Base-by-base conservation (phyloP, 2,329 filamentous ascomycete genomes). In the Ilyonectria sp. region DNA sequence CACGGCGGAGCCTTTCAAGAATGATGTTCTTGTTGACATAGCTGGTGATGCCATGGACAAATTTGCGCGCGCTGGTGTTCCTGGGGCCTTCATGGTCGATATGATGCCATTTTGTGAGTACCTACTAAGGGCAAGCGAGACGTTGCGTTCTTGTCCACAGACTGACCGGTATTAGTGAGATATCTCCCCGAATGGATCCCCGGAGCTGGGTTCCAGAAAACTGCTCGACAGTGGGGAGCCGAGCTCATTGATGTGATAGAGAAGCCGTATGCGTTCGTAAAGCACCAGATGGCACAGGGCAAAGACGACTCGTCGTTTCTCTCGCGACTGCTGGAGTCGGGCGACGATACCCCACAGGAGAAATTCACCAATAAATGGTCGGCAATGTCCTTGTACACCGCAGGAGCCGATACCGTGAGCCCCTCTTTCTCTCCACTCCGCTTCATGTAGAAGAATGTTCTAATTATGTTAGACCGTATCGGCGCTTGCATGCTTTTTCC, bases 321-420 rank as follows among this genome's bases (percentile, higher is more conserved):
- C 0, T 54, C 69, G 1, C 56, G 47, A 1, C 57, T 73, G 9
- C 23, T 73, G 2, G 46, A 69, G 9, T 35, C 54, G 1, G 67
- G 54, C 6, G 70, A 74, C 10, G 44, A 49, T 6, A 57, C 43
- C 0, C 49, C 63, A 3, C 69, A 74, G 2, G 66, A 67, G 13
- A 67, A 33, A 9, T 52, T 71, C 9, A 68, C 64, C 10, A 71
- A 67, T 1, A 75, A 72, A 21, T 72, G 67, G 67, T 71, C 73
- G 2, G 73, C 72, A 2, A 47, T 65, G 46, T 66, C 72, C 1
- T 19, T 75, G 3, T 75, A 75, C 29, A 67, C 63, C 2, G 71
- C 63, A 0, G 71, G 73, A 3, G 71, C 73, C 2, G 72, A 75
- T 46, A 75, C 71, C 3, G 72, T 74, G 37, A 29, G 55, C 46